Evolutionary conservation across 352 stramenopile species (phyloP).

Genomic region (Globisporangium nagaii): DNA sequence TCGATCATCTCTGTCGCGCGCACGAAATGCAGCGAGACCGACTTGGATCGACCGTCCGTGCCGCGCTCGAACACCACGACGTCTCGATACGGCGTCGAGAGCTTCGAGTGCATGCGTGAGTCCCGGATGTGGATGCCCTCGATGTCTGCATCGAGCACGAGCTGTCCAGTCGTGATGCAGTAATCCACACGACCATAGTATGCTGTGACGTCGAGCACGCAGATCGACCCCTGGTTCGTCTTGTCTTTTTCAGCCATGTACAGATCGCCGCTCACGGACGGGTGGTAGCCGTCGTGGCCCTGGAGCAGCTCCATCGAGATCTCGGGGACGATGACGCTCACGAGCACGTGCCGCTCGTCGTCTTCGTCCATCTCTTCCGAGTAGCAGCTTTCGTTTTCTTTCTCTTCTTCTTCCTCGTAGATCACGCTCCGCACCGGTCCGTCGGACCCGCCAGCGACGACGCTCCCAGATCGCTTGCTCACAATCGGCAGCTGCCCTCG

Average conservation of each 20-base stretch:
- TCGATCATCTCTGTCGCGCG: constrained; percentile 39
- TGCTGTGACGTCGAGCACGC: constrained; percentile 44
- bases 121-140: constrained; percentile 64
- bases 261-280: constrained; percentile 65
- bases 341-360: constrained; percentile 51
- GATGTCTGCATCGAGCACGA: constrained; percentile 46
- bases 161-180: constrained; percentile 34
- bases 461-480: constrained; percentile 6
- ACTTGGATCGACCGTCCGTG: constrained; percentile 30
- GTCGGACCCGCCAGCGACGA: constrained; percentile 6
- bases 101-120: constrained; percentile 46
- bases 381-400: constrained; percentile 13
- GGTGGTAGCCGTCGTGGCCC: constrained; percentile 72
- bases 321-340: constrained; percentile 59
- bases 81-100: constrained; percentile 61
- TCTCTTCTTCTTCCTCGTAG: too few species aligned
- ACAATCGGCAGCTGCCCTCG: neutral
- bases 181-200: constrained; percentile 48
- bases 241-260: constrained; percentile 65
- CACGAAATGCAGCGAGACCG: constrained; percentile 58
- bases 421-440: constrained; percentile 12
- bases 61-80: constrained; percentile 63
- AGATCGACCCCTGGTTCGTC: constrained; percentile 71
- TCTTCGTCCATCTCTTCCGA: constrained; percentile 22
- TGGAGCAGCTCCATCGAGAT: constrained; percentile 79